Percentiles rank a stretch among this genome's conserved stretches.
These are phyloP conservation scores for Aspergillus sp. DNA, from an alignment of 2,329 filamentous ascomycete genomes.

Conservation along the genomic window DNA sequence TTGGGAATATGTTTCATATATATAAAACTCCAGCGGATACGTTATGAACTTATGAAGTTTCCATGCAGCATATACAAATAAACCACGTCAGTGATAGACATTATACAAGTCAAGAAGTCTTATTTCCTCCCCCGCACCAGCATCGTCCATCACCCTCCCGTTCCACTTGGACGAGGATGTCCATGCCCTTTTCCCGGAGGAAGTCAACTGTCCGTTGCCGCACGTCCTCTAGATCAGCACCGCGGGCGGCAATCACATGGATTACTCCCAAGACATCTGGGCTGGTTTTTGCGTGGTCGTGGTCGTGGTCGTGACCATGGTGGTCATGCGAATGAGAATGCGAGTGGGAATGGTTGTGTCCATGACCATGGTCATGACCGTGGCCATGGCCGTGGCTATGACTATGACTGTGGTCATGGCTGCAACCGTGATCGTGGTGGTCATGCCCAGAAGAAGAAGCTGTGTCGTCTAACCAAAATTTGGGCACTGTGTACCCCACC, in stretches of 20 bases:
- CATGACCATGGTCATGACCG: slow-evolving; percentile 27
- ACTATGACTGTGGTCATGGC: slow-evolving; percentile 26
- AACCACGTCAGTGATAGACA: background rate
- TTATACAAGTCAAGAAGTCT: slow-evolving; percentile 15
- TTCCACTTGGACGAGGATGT: slow-evolving; percentile 85
- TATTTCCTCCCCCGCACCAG: slow-evolving; percentile 57
- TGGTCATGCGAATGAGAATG: slow-evolving; percentile 29
- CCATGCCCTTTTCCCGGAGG: slow-evolving; percentile 67
- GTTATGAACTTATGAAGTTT: background rate
- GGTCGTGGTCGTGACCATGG: slow-evolving; percentile 19
- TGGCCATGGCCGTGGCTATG: slow-evolving; percentile 30
- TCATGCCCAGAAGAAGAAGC: slow-evolving; percentile 35
- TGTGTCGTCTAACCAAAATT: slow-evolving; percentile 86
- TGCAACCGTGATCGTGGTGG: slow-evolving; percentile 34
- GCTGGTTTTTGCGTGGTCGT: slow-evolving; percentile 15
- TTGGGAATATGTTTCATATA: too few species aligned
- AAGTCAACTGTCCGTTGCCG: slow-evolving; percentile 72
- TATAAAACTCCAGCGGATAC: too few species aligned
- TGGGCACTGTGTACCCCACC: slow-evolving; percentile 77
- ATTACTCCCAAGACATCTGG: slow-evolving; percentile 71
- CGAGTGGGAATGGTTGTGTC: slow-evolving; percentile 27
- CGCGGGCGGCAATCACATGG: slow-evolving; percentile 73
- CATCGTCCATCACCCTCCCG: slow-evolving; percentile 70
- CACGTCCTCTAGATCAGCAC: slow-evolving; percentile 77
- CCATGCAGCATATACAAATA: background rate